Base-by-base conservation (phyloP, 257 asterid species). In the Nicotiana noctiflora region DNA sequence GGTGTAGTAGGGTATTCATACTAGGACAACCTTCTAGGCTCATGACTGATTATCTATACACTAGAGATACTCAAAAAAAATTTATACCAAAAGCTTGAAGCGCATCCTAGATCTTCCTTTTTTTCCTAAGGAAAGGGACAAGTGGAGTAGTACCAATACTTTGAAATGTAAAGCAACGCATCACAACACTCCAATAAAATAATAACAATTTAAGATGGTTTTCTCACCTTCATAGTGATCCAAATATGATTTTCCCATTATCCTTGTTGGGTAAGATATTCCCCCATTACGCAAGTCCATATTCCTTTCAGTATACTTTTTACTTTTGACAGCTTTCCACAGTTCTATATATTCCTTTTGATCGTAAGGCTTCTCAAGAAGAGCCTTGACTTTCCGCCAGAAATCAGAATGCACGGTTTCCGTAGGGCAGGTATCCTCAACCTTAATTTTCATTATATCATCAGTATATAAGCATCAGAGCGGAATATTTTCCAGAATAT, bases 281-380 rank as follows among this genome's bases (percentile, higher is more conserved):
- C 17, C 56, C 62, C 79, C 79, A 51, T 74, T 74, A 51, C 79
- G 79, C 62, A 74, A 74, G 62, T 74, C 79, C 79, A 25, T 49
- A 51, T 27, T 32, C 25, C 52, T 74, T 14, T 23, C 40, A 74
- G 40, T 51, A 51, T 13, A 60, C 79, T 49, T 74, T 74, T 60
- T 74, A 74, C 44, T 49, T 51, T 74, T 74, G 79, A 51, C 79
- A 74, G 37, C 14, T 74, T 74, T 49, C 79, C 61, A 74, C 44
- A 74, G 29, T 51, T 5, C 62, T 13, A 7, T 74, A 74, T 49
- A 25, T 51, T 74, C 79, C 79, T 8, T 49, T 23, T 74, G 79
- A 74, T 74, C 25, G 9, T 74, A 74, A 74, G 79, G 79, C 79
- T 4, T 74, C 62, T 74, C 79, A 51, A 74, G 79, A 74, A 74